Percentiles rank a stretch among this genome's conserved stretches.
Evolutionary conservation across 2,329 filamentous ascomycete species (phyloP).

Genomic region (Curvularia hawaiiensis): DNA sequence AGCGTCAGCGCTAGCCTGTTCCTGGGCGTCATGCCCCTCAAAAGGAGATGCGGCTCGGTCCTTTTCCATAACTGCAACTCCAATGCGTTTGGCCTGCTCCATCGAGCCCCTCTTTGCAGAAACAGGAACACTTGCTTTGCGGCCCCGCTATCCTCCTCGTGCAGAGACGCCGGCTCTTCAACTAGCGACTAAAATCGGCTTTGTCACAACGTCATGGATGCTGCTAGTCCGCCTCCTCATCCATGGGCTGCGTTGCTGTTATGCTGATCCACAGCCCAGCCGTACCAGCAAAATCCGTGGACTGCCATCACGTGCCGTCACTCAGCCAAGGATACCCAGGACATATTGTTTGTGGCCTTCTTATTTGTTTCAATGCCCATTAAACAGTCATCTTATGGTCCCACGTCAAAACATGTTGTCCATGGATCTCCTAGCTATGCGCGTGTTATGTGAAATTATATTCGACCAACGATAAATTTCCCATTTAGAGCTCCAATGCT

Average conservation of each 20-base stretch:
- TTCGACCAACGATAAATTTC: neutral
- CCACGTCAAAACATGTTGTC: neutral
- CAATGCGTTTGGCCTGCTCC: neutral
- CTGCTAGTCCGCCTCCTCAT: neutral
- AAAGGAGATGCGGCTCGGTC: conserved; percentile 26
- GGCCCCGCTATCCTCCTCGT: neutral
- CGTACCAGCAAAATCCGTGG: neutral
- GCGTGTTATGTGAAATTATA: neutral
- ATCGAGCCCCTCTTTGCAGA: neutral
- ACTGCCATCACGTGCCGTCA: neutral
- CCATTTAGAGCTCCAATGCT: neutral
- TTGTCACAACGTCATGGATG: conserved; percentile 14
- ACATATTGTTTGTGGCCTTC: neutral
- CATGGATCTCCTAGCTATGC: neutral
- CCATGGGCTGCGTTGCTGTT: neutral
- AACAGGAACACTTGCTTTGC: neutral
- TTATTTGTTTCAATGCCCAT: neutral
- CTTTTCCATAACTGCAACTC: conserved; percentile 12
- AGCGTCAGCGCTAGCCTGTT: conserved; percentile 22
- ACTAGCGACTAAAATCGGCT: conserved; percentile 8
- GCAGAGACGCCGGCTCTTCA: conserved; percentile 4
- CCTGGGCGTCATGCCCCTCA: conserved; percentile 12
- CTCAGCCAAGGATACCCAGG: neutral
- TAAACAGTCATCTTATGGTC: neutral
- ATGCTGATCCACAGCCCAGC: neutral